Evolutionary conservation across 108 stramenopile species (phyloP), one percentile per base, ranked within the genome.

Genomic region (Stephanodiscus triporus): DNA sequence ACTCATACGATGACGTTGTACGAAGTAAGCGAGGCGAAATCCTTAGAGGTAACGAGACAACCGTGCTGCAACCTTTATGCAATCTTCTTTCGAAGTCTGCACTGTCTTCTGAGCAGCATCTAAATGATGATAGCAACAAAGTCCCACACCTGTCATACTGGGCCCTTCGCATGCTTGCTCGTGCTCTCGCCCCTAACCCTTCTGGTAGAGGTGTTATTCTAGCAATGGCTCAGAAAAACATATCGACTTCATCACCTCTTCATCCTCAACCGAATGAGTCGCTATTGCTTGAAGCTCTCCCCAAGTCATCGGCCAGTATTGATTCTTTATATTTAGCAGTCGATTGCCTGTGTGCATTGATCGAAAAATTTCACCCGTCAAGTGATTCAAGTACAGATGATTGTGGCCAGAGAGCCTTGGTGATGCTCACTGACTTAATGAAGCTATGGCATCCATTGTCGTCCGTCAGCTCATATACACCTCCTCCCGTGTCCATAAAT

Each of bases 211-310:
- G 66, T 11, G 37, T 32, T 19, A 58, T 78, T 50, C 58, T 78
- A 1, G 56, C 77, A 14, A 70, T 78, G 69, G 70, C 77, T 7
- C 70, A 71, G 40, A 78, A 78, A 50, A 70, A 78, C 47, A 60
- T 78, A 7, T 29, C 63, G 0, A 22, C 61, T 20, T 55, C 68
- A 32, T 20, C 62, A 14, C 53, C 64, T 57, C 29, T 20, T 32
- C 36, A 60, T 29, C 17, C 63, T 38, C 45, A 56, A 34, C 43
- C 49, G 20, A 62, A 20, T 34, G 30, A 49, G 29, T 50, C 26
- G 22, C 56, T 45, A 14, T 71, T 60, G 24, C 71, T 66, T 20
- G 70, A 78, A 43, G 50, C 69, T 20, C 65, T 71, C 55, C 70
- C 47, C 6, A 78, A 51, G 50, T 20, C 63, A 38, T 70, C 70